Evolutionary conservation across 192 early-diverging fungal genomes (phyloP), one percentile per base, ranked within the genome.

Genomic region (Backusella psychrophila): DNA sequence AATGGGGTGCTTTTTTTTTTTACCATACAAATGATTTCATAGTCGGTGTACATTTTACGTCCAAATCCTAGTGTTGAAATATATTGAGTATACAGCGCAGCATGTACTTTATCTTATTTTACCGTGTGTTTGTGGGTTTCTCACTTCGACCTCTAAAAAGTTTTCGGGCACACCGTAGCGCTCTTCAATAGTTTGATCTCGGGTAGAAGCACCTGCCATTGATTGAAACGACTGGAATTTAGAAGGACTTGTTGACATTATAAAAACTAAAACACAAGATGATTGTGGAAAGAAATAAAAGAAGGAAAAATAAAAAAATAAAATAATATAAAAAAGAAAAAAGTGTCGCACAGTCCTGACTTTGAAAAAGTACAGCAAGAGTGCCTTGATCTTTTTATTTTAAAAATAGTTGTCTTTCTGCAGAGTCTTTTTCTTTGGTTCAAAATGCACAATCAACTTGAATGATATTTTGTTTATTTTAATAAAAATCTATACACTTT

Each of bases 111-210:
- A 1, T 46, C 15, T n/a, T 7, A 1, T 65, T 65, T 78, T 88
- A 83, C 90, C 95, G 78, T 96, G 92, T 66, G 94, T 93, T 71
- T 92, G 90, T 34, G 97, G 96, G 86, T 96, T 95, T 69, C 85
- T 86, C 29, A 99, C 94, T 82, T 97, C 95, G 73, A 98, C 91
- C 83, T 98, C 98, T 38, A 99, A 85, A 83, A 97, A 99, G 88
- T 98, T 98, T 82, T 99, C 98, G 38, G 98, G 98, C 49, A 92
- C 84, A 44, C 93, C 94, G 84, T 99, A 99, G 71, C 86, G 86
- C 41, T 89, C 88, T 42, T 89, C 88, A 71, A 86, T 79, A 21
- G 86, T 87, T 75, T 89, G 88, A 66, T 87, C 86, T 71, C 86
- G 85, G 72, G 85, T 82, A n/a, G 39, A 46, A 19, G 69, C 41